phyloP scores from a whole-genome alignment of 768 basidiomycete species.

The Mycena belliarum region DNA sequence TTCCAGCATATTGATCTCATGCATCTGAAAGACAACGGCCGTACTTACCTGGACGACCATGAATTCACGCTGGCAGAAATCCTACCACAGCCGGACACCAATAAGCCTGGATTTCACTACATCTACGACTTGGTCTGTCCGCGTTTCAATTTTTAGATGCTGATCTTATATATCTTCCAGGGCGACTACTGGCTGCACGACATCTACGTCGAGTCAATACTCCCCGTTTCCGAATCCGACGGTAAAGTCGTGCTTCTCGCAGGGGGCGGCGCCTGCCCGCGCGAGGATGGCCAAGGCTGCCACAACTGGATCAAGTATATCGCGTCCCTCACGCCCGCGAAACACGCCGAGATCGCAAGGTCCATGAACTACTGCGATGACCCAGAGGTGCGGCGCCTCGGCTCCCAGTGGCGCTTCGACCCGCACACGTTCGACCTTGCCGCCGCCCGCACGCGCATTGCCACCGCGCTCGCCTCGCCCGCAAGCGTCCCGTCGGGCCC shows the following conservation, averaged over 20 bases:
- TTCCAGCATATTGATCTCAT: constrained; percentile 10
- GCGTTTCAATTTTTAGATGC: not conserved
- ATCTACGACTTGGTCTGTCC: constrained; percentile 8
- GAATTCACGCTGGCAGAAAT: constrained; percentile 8
- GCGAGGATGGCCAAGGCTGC: constrained; percentile 12
- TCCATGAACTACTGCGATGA: constrained; percentile 11
- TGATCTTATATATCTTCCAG: not conserved
- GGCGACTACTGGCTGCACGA: constrained; percentile 16
- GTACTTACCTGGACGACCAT: constrained; percentile 12
- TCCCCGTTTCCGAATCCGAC: not conserved
- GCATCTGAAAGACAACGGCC: constrained; percentile 7
- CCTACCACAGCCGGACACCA: not conserved
- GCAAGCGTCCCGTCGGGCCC: constrained; percentile 14
- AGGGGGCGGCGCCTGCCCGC: constrained; percentile 16
- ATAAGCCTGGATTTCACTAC: constrained; percentile 6
- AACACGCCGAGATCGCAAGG: constrained; percentile 9
- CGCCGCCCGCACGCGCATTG: constrained; percentile 11
- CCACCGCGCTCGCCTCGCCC: constrained; percentile 16
- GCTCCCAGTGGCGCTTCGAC: constrained; percentile 11
- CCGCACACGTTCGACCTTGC: constrained; percentile 4
- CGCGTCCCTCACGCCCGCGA: not conserved
- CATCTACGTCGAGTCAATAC: constrained; percentile 14
- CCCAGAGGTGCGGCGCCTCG: constrained; percentile 12
- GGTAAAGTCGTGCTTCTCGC: constrained; percentile 10
- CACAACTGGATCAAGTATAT: constrained; percentile 10